Percentiles rank a stretch among this genome's conserved stretches.
phyloP scores from a whole-genome alignment of 805 yeast genomes.

The Ogataea philodendri region DNA sequence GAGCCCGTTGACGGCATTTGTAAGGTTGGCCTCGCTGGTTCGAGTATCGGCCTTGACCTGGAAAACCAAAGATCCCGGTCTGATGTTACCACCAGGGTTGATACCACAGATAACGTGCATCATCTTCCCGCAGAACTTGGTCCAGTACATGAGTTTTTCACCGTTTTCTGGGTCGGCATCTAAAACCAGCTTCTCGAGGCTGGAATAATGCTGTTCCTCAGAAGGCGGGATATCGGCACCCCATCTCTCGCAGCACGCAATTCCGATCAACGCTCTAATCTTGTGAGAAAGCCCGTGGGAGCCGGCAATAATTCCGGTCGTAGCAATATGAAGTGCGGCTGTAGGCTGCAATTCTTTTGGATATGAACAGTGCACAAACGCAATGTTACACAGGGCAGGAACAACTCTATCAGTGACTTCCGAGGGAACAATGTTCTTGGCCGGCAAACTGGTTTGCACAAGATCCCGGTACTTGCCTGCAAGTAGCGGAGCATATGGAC shows the following conservation, averaged over 20 bases:
- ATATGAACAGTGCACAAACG: conserved; percentile 74
- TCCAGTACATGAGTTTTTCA: conserved; percentile 64
- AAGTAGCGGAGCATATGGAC: conserved; percentile 68
- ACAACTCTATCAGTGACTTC: conserved; percentile 59
- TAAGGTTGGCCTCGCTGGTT: conserved; percentile 7
- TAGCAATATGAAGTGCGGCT: conserved; percentile 69
- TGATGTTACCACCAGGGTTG: conserved; percentile 76
- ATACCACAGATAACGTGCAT: conserved; percentile 80
- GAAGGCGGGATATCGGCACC: conserved; percentile 70
- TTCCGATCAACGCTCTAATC: conserved; percentile 67
- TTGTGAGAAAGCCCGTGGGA: conserved; percentile 73
- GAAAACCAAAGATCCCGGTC: conserved; percentile 55
- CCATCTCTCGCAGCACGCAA: conserved; percentile 78
- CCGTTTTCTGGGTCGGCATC: conserved; percentile 40
- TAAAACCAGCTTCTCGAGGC: conserved; percentile 48
- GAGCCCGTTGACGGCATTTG: conserved; percentile 14
- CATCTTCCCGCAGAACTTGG: conserved; percentile 65
- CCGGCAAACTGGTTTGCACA: conserved; percentile 56
- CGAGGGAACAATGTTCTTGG: conserved; percentile 47
- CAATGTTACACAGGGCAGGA: conserved; percentile 70
- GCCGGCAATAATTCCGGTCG: conserved; percentile 73
- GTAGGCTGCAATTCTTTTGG: conserved; percentile 75
- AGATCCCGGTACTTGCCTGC: conserved; percentile 55
- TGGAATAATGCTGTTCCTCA: conserved; percentile 46
- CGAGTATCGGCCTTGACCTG: conserved; percentile 32